A percentile compares a stretch with the other conserved stretches of the same genome.
Evolutionary conservation across 441 rosid species (phyloP).

Genomic region (Mallotus japonicus): DNA sequence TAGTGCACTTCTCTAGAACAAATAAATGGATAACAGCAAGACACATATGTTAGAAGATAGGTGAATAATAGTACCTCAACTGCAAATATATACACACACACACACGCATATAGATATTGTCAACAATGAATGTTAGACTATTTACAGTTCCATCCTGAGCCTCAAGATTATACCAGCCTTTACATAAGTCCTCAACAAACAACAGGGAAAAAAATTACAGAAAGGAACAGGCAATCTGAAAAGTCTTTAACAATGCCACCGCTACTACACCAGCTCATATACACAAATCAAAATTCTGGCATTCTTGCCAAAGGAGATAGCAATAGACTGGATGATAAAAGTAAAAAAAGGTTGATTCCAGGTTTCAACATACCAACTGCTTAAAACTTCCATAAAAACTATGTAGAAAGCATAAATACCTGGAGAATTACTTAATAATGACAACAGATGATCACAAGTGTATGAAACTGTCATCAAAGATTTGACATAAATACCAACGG

Average conservation of each 20-base stretch:
- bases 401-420: too few relatives aligned
- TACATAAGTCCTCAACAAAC: not conserved
- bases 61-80: not conserved
- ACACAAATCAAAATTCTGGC: not conserved
- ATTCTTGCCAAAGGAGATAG: not conserved
- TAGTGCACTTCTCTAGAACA: too few relatives aligned
- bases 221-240: not conserved
- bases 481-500: too few relatives aligned
- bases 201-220: not conserved
- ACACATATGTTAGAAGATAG: too few relatives aligned
- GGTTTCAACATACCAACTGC: not conserved
- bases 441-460: too few relatives aligned
- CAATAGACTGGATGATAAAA: too few relatives aligned
- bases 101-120: not conserved
- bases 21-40: too few relatives aligned
- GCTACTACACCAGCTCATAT: not conserved
- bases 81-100: not conserved
- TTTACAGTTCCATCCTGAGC: not conserved
- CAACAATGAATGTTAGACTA: too few relatives aligned
- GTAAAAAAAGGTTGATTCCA: not conserved
- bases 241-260: not conserved
- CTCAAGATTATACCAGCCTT: not conserved
- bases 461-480: too few relatives aligned
- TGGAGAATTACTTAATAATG: too few relatives aligned
- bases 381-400: too few relatives aligned